phyloP scores from a whole-genome alignment of 805 yeast genomes.

The Monosporozyma solicola region DNA sequence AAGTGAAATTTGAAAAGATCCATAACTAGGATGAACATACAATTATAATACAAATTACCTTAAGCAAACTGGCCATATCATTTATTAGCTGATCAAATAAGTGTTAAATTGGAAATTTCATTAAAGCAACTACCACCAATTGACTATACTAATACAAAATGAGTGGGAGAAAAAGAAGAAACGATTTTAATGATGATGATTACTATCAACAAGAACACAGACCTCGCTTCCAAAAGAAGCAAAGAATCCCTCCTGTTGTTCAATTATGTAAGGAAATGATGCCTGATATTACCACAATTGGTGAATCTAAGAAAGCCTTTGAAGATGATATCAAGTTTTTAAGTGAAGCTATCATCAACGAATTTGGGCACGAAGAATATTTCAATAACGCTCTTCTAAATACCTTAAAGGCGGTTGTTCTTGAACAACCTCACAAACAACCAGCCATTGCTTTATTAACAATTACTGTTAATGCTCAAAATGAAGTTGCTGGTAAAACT shows the following conservation, averaged over 20 bases:
- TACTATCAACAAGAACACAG: conserved; percentile 25
- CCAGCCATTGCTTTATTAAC: conserved; percentile 62
- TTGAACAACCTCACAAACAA: conserved; percentile 89
- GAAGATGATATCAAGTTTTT: conserved; percentile 59
- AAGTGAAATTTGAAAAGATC: not conserved
- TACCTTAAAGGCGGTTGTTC: conserved; percentile 57
- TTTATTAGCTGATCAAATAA: not conserved
- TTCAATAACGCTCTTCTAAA: conserved; percentile 51
- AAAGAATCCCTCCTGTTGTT: conserved; percentile 37
- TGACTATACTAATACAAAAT: not conserved
- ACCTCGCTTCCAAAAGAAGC: conserved; percentile 28
- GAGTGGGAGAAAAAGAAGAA: conserved; percentile 13
- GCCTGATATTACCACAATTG: conserved; percentile 47
- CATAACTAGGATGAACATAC: not conserved
- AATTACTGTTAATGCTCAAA: conserved; percentile 54
- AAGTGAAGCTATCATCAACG: conserved; percentile 55
- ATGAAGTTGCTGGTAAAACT: conserved; percentile 56
- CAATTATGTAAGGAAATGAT: conserved; percentile 40
- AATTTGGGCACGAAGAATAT: conserved; percentile 52
- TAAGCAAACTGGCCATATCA: not conserved
- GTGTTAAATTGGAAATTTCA: not conserved
- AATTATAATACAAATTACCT: not conserved
- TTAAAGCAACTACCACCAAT: not conserved
- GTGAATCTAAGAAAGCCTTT: conserved; percentile 45
- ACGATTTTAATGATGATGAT: conserved; percentile 20